Evolutionary conservation across 2,329 filamentous ascomycete species (phyloP).

Genomic region (Neofusicoccum umdonicola): DNA sequence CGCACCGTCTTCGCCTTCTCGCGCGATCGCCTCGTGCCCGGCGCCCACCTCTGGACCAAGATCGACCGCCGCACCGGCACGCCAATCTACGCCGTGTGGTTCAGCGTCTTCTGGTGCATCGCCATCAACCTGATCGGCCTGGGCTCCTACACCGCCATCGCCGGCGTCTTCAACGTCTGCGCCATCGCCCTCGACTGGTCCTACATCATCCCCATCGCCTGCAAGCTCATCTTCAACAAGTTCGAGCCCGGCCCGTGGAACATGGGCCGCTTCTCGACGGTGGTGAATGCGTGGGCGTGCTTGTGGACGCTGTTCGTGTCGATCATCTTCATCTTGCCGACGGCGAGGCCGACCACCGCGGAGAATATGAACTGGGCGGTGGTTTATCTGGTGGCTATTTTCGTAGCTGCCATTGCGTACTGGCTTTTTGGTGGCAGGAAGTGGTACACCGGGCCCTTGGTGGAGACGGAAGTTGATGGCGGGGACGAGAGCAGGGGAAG

Average conservation of each 20-base stretch:
- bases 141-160: constrained; percentile 54
- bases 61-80: constrained; percentile 49
- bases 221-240: constrained; percentile 65
- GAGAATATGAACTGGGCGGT: constrained; percentile 23
- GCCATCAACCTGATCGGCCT: constrained; percentile 60
- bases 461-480: constrained; percentile 16
- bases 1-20: constrained; percentile 57
- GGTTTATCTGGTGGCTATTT: constrained; percentile 20
- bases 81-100: constrained; percentile 56
- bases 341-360: constrained; percentile 19
- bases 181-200: constrained; percentile 56
- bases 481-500: neutral
- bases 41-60: constrained; percentile 50
- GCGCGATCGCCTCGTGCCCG: constrained; percentile 52
- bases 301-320: constrained; percentile 19
- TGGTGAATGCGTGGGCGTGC: constrained; percentile 20
- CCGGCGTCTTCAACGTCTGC: constrained; percentile 55
- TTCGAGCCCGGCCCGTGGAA: constrained; percentile 29
- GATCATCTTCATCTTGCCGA: constrained; percentile 21
- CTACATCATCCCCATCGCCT: constrained; percentile 60
- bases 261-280: constrained; percentile 18
- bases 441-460: constrained; percentile 22
- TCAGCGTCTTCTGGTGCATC: constrained; percentile 54
- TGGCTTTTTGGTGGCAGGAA: constrained; percentile 20
- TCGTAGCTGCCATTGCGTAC: constrained; percentile 16